A percentile compares a stretch with the other conserved stretches of the same genome.
Evolutionary conservation across 148 eudicot genomes (phyloP).

Genomic region (Amaranthus palmeri): DNA sequence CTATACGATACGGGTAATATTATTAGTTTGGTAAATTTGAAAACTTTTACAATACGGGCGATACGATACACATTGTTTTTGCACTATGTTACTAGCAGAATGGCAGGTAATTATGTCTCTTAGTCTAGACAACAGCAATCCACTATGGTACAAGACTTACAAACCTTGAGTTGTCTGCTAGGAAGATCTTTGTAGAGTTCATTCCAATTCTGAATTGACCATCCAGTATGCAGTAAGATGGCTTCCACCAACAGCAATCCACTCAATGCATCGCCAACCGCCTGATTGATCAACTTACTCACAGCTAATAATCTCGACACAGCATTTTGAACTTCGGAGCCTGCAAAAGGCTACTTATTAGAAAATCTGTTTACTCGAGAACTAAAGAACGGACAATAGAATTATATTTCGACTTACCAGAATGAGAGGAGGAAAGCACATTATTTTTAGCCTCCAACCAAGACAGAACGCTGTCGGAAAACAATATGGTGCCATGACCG

Average conservation of each 20-base stretch:
- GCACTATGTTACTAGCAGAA: no score
- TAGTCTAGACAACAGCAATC: no score
- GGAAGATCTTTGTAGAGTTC: constrained; percentile 82
- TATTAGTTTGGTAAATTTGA: no score
- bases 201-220: constrained; percentile 85
- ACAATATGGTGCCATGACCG: constrained; percentile 93
- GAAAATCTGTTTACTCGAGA: background rate
- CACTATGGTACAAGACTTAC: background rate
- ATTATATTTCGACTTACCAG: constrained; percentile 37
- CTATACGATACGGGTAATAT: no score
- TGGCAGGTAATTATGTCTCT: no score
- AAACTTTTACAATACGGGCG: no score
- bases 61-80: no score
- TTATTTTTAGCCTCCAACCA: constrained; percentile 57
- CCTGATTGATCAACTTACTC: constrained; percentile 85
- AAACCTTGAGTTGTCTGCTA: constrained; percentile 91
- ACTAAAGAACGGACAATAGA: background rate
- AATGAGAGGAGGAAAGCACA: constrained; percentile 42
- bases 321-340: constrained; percentile 73
- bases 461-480: constrained; percentile 52
- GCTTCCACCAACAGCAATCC: constrained; percentile 88
- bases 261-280: constrained; percentile 95
- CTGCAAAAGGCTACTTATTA: constrained; percentile 35
- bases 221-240: constrained; percentile 65
- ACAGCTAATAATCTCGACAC: constrained; percentile 76